Base-by-base conservation (phyloP, 2,329 filamentous ascomycete genomes). In the Trichophyton verrucosum region DNA sequence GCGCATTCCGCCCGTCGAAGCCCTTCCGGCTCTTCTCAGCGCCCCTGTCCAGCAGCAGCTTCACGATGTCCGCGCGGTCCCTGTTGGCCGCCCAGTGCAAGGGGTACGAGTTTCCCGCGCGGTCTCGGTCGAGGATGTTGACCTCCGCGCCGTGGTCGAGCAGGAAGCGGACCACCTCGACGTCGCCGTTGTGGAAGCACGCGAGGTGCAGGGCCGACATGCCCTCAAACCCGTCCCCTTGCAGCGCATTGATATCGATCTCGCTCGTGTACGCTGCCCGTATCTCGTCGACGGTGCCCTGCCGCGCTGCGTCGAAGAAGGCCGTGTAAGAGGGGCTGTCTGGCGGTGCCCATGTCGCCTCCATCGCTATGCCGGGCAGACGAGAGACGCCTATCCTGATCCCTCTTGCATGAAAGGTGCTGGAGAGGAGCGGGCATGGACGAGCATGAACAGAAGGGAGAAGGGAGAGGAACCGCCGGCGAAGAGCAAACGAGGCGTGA, bases 101-200 rank as follows among this genome's bases (percentile, higher is more conserved):
- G 8, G 55, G 36, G 13, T 57, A 44, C n/a, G 55, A 57, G 55
- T 57, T 57, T 6, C 55, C 55, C 5, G 55, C 55, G 17, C 55
- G 33, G 27, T 57, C 40, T 24, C 55, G 8, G 40, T 57, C 55
- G 36, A 40, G 42, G 42, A 47, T 42, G 20, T 61, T 46, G 24
- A 64, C n/a, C 15, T 62, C 56, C 8, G 62, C 64, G n/a, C 62
- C 62, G 36, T 68, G 66, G 24, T 67, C 63, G 7, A 72, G 57
- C 22, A 72, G 64, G 55, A 70, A 60, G 27, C 62, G 63, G 3
- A 69, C 65, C 9, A 71, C 64, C 38, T 64, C 65, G 47, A 63
- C 62, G 24, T 66, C 65, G 5, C 65, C 65, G 15, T 67, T 27
- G 62, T 22, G 61, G 58, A 58, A 64, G 61, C 55, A 57, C 7